Evolutionary conservation across 2,329 filamentous ascomycete species (phyloP), one percentile per base, ranked within the genome.

Genomic region (Didymella sp.): DNA sequence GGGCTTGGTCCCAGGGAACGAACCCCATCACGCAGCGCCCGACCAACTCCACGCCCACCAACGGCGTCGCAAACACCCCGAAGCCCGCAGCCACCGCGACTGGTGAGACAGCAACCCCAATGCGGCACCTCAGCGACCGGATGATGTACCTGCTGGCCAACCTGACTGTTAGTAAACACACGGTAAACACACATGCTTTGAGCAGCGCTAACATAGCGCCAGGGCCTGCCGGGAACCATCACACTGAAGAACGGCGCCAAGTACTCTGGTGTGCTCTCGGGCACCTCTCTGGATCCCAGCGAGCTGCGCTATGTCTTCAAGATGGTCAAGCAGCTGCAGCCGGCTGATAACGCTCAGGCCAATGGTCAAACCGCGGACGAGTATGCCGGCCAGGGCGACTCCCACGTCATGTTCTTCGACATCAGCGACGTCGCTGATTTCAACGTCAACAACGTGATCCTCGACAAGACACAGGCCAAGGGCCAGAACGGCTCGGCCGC

Each of bases 11-110:
- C 45, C 79, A 82, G 68, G 84, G 84, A 66, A 24, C 50, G 51
- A 88, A 88, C 71, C 84, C 85, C 41, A 82, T 86, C 71, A 85
- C 84, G 19, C 84, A 87, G 65, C 82, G 84, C 64, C 72, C 81
- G 42, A 78, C 81, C 24, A 77, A 76, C 58, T 72, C 78, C 49
- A 71, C 75, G 57, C 78, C 81, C 57, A 78, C 81, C 61, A 88
- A 88, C 78, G 85, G 85, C 64, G 79, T 77, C 59, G 76, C 78
- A 63, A 75, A 62, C 51, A 50, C 69, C 33, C 58, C 77, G 49
- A 83, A 80, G 62, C 70, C 77, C 30, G 67, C 77, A 15, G 79
- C 78, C 59, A 70, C 71, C 51, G 59, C 75, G 51, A 72, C 76
- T 35, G 81, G 78, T 67, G 83, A 87, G 63, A 74, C 79, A n/a